A percentile compares a stretch with the other conserved stretches of the same genome.
These are phyloP conservation scores for Apiotrichum laibachii DNA, from an alignment of 1,284 basidiomycete species.

Conservation along the genomic window DNA sequence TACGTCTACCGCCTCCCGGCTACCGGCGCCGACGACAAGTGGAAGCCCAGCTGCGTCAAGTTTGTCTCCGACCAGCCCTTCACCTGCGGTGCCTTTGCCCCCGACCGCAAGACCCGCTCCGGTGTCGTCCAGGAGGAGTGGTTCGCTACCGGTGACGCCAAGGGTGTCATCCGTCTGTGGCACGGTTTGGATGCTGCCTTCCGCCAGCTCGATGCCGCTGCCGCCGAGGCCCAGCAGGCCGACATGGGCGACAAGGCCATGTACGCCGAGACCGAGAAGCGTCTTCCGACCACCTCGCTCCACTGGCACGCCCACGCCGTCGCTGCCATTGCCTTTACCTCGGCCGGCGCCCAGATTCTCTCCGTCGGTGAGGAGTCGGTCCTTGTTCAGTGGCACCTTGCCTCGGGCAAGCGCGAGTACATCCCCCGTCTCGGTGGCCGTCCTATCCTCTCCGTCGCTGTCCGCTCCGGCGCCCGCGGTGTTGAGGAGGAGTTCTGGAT, in stretches of 20 bases:
- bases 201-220: slow-evolving; percentile 41
- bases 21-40: slow-evolving; percentile 23
- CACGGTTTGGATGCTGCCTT: slow-evolving; percentile 72
- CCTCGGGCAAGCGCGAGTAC: slow-evolving; percentile 80
- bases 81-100: slow-evolving; percentile 85
- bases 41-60: slow-evolving; percentile 63
- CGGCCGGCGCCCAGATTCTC: slow-evolving; percentile 86
- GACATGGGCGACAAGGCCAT: slow-evolving; percentile 14
- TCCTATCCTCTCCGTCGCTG: slow-evolving; percentile 62
- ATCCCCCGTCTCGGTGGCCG: slow-evolving; percentile 89
- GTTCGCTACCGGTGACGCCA: slow-evolving; percentile 89
- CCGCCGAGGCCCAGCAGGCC: slow-evolving; percentile 13
- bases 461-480: slow-evolving; percentile 58
- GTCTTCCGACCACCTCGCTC: slow-evolving; percentile 70
- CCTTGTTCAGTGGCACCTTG: slow-evolving; percentile 90
- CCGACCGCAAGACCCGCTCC: slow-evolving; percentile 50
- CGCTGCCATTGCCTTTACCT: slow-evolving; percentile 80
- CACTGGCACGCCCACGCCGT: slow-evolving; percentile 99
- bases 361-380: slow-evolving; percentile 96
- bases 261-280: slow-evolving; percentile 33
- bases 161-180: slow-evolving; percentile 85
- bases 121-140: slow-evolving; percentile 63
- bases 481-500: slow-evolving; percentile 82
- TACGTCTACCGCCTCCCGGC: slow-evolving; percentile 67
- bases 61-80: slow-evolving; percentile 63